These are phyloP conservation scores for Colletotrichum musae DNA, from an alignment of 2,329 filamentous ascomycete species.

Conservation along the genomic window DNA sequence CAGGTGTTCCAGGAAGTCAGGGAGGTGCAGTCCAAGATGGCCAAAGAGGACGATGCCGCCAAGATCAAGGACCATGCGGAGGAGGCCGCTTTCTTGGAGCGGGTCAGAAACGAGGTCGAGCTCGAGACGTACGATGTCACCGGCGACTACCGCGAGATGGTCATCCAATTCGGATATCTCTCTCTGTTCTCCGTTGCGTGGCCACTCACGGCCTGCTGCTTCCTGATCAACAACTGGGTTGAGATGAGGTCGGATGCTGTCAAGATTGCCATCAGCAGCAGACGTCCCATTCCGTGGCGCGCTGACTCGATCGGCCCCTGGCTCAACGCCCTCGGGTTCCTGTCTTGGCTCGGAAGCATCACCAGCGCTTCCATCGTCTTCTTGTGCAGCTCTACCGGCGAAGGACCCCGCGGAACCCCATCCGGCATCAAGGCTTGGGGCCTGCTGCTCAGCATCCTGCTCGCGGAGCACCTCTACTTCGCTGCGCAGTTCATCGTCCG, in stretches of 20 bases:
- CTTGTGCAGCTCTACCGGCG: slow-evolving; percentile 87
- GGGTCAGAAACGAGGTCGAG: slow-evolving; percentile 87
- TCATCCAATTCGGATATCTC: slow-evolving; percentile 88
- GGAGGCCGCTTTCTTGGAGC: slow-evolving; percentile 83
- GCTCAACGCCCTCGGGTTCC: slow-evolving; percentile 86
- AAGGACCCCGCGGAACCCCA: slow-evolving; percentile 75
- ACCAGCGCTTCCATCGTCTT: slow-evolving; percentile 91
- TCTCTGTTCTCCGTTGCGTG: slow-evolving; percentile 93
- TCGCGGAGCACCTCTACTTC: slow-evolving; percentile 93
- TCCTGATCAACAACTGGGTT: slow-evolving; percentile 96
- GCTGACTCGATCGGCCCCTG: slow-evolving; percentile 96
- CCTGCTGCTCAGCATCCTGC: slow-evolving; percentile 84
- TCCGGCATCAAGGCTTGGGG: slow-evolving; percentile 84
- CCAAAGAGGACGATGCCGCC: slow-evolving; percentile 65
- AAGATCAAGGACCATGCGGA: slow-evolving; percentile 78
- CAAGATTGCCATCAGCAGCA: slow-evolving; percentile 92
- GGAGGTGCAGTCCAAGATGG: slow-evolving; percentile 74
- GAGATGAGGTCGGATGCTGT: slow-evolving; percentile 93
- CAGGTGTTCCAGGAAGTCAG: slow-evolving; percentile 84
- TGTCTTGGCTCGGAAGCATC: slow-evolving; percentile 94
- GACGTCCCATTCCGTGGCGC: slow-evolving; percentile 89
- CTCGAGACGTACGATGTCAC: slow-evolving; percentile 91
- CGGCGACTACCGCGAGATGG: slow-evolving; percentile 92
- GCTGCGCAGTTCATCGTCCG: slow-evolving; percentile 80
- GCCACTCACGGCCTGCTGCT: slow-evolving; percentile 91